Conservation (phyloP, 2,329 filamentous ascomycete genomes). For the Leptographium wingfieldii region DNA sequence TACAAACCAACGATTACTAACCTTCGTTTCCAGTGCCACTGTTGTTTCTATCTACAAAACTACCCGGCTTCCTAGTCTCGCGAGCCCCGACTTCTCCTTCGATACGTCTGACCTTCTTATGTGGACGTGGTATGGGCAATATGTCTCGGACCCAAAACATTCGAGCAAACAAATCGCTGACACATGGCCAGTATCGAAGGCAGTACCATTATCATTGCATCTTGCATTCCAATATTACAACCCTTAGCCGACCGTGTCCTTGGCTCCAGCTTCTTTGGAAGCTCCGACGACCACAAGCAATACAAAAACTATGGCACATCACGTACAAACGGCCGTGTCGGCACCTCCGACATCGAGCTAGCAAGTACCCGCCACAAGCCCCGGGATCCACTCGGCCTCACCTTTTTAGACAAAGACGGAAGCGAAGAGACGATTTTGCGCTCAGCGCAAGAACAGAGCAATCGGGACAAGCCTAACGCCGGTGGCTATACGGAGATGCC, state of each 20-base stretch:
- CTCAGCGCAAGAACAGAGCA: not conserved
- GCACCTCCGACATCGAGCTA: not conserved
- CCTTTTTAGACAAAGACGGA: constrained; percentile 3
- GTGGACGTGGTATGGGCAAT: not conserved
- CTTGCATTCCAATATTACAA: constrained; percentile 21
- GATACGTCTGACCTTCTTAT: constrained; percentile 28
- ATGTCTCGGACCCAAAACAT: not conserved
- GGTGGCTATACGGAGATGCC: not conserved
- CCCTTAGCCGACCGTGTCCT: constrained; percentile 18
- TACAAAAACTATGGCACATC: constrained; percentile 2
- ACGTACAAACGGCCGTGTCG: not conserved
- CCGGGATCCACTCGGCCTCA: not conserved
- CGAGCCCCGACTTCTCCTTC: constrained; percentile 18
- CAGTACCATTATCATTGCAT: constrained; percentile 22
- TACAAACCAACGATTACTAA: not conserved
- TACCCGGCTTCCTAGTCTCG: constrained; percentile 16
- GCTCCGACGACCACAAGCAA: not conserved
- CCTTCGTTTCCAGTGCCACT: constrained; percentile 11
- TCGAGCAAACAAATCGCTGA: not conserved
- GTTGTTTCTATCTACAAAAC: constrained; percentile 20
- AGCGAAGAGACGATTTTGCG: constrained; percentile 2
- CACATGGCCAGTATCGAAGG: constrained; percentile 17
- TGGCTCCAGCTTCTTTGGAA: constrained; percentile 8
- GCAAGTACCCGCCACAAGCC: not conserved
- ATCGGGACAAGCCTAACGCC: not conserved